phyloP scores from a whole-genome alignment of 306 rosid genomes.

The Ziziphus jujuba region DNA sequence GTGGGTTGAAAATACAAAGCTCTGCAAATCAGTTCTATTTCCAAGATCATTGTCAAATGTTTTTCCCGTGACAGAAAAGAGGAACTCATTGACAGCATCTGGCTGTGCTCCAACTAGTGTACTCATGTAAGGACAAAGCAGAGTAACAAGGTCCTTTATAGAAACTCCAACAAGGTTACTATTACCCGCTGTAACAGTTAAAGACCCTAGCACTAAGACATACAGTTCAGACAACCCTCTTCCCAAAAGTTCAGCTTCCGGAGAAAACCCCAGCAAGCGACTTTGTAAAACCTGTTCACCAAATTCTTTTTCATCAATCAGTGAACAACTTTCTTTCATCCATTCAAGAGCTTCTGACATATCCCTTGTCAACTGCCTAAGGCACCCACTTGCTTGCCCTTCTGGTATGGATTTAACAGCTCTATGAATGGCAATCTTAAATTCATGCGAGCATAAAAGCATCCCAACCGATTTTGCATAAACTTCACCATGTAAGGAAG shows the following conservation, averaged over 20 bases:
- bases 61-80: constrained; percentile 48
- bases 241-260: constrained; percentile 64
- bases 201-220: constrained; percentile 63
- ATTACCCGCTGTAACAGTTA: constrained; percentile 69
- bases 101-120: constrained; percentile 55
- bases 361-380: constrained; percentile 57
- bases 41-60: constrained; percentile 31
- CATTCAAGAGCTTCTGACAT: constrained; percentile 68
- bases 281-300: constrained; percentile 3
- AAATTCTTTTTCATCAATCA: constrained; percentile 33
- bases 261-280: constrained; percentile 32
- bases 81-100: constrained; percentile 54
- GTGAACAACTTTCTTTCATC: constrained; percentile 47
- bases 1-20: constrained; percentile 53
- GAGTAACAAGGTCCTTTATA: constrained; percentile 52
- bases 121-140: constrained; percentile 63
- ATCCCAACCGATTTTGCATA: constrained; percentile 65
- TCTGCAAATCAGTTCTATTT: constrained; percentile 41
- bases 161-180: constrained; percentile 59
- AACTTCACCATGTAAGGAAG: constrained; percentile 43
- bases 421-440: constrained; percentile 51
- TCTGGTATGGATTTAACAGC: constrained; percentile 74
- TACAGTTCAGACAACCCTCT: constrained; percentile 78
- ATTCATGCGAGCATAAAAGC: constrained; percentile 55
- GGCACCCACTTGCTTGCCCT: constrained; percentile 75